These are phyloP conservation scores for Boletus vermiculosoides DNA, from an alignment of 768 basidiomycete species.

Conservation along the genomic window DNA sequence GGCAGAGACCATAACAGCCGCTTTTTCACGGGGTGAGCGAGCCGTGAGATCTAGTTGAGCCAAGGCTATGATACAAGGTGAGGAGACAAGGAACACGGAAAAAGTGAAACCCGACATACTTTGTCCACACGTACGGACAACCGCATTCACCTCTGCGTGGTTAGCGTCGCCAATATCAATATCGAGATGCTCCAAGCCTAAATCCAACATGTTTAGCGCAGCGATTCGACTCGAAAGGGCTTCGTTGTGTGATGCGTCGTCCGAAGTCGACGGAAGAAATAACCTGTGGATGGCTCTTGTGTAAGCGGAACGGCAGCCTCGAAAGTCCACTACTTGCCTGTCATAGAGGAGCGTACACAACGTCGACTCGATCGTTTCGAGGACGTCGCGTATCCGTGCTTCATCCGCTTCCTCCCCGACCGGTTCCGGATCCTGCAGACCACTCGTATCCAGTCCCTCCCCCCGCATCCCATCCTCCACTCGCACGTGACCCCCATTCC, in stretches of 20 bases:
- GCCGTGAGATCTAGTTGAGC: conserved; percentile 47
- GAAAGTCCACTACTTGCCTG: conserved; percentile 42
- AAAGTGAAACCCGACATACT: conserved; percentile 40
- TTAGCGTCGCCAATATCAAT: conserved; percentile 63
- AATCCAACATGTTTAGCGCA: conserved; percentile 87
- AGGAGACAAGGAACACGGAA: conserved; percentile 25
- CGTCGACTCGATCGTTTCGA: conserved; percentile 73
- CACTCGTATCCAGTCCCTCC: conserved; percentile 8
- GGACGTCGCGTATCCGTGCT: conserved; percentile 51
- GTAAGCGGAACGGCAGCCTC: neutral
- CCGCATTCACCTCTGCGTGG: conserved; percentile 46
- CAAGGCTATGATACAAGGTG: conserved; percentile 42
- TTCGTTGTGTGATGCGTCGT: conserved; percentile 86
- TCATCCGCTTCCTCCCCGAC: conserved; percentile 32
- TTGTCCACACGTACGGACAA: conserved; percentile 74
- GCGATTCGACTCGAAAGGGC: conserved; percentile 86
- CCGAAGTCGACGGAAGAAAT: conserved; percentile 71
- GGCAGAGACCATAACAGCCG: conserved; percentile 73
- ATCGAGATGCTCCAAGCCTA: conserved; percentile 86
- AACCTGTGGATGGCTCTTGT: conserved; percentile 44
- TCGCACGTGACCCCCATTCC: conserved; percentile 21
- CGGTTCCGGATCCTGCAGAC: conserved; percentile 15
- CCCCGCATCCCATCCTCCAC: conserved; percentile 10
- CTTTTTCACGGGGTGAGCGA: conserved; percentile 74
- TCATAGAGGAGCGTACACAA: conserved; percentile 82